Evolutionary conservation across 306 rosid species (phyloP).

Genomic region (Amphicarpaea edgeworthii): DNA sequence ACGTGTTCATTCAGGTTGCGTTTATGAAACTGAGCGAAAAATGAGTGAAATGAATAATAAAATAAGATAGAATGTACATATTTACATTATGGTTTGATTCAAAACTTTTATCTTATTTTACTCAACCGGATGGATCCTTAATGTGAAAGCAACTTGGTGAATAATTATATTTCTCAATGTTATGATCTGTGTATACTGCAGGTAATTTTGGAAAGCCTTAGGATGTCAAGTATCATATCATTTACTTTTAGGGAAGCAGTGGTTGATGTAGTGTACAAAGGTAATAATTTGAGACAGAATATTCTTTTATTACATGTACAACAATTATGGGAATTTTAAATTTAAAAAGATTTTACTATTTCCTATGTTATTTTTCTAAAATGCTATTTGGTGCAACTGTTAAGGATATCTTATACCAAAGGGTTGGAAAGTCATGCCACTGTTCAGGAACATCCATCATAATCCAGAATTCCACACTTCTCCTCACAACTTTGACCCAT

Average conservation of each 20-base stretch:
- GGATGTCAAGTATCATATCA: constrained; percentile 92
- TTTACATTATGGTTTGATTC: too few relatives aligned
- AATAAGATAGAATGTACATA: too few relatives aligned
- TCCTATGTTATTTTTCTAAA: constrained; percentile 24
- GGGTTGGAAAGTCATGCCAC: constrained; percentile 99
- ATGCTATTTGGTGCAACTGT: constrained; percentile 27
- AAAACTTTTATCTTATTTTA: too few relatives aligned
- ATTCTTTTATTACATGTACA: not conserved
- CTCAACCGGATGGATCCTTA: too few relatives aligned
- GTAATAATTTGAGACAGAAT: constrained; percentile 49
- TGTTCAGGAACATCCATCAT: constrained; percentile 92
- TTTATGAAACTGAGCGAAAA: too few relatives aligned
- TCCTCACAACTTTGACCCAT: constrained; percentile 86
- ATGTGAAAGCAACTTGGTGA: not conserved
- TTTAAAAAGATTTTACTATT: not conserved
- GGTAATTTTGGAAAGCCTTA: constrained; percentile 86
- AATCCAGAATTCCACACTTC: constrained; percentile 72
- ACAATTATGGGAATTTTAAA: constrained; percentile 14
- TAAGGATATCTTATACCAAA: constrained; percentile 90
- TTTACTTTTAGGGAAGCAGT: constrained; percentile 91
- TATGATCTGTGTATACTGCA: constrained; percentile 41
- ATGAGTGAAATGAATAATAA: too few relatives aligned
- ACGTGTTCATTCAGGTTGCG: too few relatives aligned
- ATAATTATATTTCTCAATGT: constrained; percentile 30
- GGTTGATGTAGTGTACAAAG: constrained; percentile 82